Percentiles rank a stretch among this genome's conserved stretches.
Conservation (phyloP, 2,329 filamentous ascomycete genomes). For the Biscogniauxia sp. region DNA sequence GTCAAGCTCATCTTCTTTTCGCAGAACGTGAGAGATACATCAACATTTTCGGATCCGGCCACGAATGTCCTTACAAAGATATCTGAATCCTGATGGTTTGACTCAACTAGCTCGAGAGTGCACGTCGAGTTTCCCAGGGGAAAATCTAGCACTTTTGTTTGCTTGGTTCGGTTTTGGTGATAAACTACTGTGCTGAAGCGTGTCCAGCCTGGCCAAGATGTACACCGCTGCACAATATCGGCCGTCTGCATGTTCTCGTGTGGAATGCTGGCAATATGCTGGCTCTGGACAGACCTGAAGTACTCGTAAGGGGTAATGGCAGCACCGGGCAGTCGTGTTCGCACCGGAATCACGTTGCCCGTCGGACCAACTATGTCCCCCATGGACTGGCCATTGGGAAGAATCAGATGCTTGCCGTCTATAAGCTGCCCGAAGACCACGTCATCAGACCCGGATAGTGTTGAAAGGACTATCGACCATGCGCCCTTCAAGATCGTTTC, state of each 20-base stretch:
- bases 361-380: slow-evolving; percentile 46
- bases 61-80: slow-evolving; percentile 44
- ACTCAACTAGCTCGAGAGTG: slow-evolving; percentile 41
- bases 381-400: slow-evolving; percentile 54
- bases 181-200: slow-evolving; percentile 55
- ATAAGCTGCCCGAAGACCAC: slow-evolving; percentile 57
- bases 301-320: slow-evolving; percentile 48
- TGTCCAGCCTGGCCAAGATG: slow-evolving; percentile 52
- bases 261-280: slow-evolving; percentile 46
- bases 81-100: slow-evolving; percentile 43
- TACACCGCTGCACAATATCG: slow-evolving; percentile 53
- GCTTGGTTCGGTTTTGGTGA: slow-evolving; percentile 44
- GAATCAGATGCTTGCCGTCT: slow-evolving; percentile 44
- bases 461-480: slow-evolving; percentile 55
- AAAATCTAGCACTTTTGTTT: slow-evolving; percentile 39
- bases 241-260: slow-evolving; percentile 51
- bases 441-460: slow-evolving; percentile 46
- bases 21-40: slow-evolving; percentile 46
- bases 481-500: slow-evolving; percentile 56
- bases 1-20: slow-evolving; percentile 40
- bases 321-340: slow-evolving; percentile 44
- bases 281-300: slow-evolving; percentile 47
- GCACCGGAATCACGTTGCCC: slow-evolving; percentile 48
- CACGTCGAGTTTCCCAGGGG: slow-evolving; percentile 46
- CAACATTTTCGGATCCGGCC: slow-evolving; percentile 35